Percentiles rank a stretch among this genome's conserved stretches.
phyloP scores from a whole-genome alignment of 2,329 filamentous ascomycete species.

The Malbranchea zuffiana region DNA sequence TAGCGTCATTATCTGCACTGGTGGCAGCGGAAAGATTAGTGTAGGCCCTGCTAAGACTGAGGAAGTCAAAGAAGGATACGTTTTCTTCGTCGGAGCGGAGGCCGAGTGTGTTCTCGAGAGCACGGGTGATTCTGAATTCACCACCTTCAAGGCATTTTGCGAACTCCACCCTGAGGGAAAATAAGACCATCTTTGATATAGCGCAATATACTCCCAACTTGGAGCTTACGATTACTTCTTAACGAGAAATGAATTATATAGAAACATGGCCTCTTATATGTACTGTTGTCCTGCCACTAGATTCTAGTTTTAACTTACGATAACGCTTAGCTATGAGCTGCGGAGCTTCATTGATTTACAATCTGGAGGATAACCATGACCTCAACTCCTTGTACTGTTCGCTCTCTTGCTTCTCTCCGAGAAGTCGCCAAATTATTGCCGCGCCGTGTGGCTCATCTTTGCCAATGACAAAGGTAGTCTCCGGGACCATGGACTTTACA shows the following conservation, averaged over 20 bases:
- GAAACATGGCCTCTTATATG: no score
- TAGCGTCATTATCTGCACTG: slow-evolving; percentile 84
- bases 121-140: slow-evolving; percentile 52
- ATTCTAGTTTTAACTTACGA: no score
- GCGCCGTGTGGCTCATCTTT: slow-evolving; percentile 33
- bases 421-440: slow-evolving; percentile 31
- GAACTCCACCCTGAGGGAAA: slow-evolving; percentile 39
- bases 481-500: slow-evolving; percentile 19
- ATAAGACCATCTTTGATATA: no score
- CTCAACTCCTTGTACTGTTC: slow-evolving; percentile 32
- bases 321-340: no score
- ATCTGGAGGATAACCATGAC: slow-evolving; percentile 22
- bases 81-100: slow-evolving; percentile 78
- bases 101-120: slow-evolving; percentile 73
- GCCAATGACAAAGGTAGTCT: slow-evolving; percentile 28
- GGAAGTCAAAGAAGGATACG: slow-evolving; percentile 60
- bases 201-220: no score
- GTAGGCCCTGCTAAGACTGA: slow-evolving; percentile 67
- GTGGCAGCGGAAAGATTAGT: slow-evolving; percentile 68
- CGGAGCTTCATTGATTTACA: no score
- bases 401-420: slow-evolving; percentile 28
- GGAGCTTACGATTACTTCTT: no score
- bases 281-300: no score
- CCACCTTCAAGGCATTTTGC: slow-evolving; percentile 88
- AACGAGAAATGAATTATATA: no score